Evolutionary conservation across 768 basidiomycete genomes (phyloP).

Genomic region (Tylopilus felleus): DNA sequence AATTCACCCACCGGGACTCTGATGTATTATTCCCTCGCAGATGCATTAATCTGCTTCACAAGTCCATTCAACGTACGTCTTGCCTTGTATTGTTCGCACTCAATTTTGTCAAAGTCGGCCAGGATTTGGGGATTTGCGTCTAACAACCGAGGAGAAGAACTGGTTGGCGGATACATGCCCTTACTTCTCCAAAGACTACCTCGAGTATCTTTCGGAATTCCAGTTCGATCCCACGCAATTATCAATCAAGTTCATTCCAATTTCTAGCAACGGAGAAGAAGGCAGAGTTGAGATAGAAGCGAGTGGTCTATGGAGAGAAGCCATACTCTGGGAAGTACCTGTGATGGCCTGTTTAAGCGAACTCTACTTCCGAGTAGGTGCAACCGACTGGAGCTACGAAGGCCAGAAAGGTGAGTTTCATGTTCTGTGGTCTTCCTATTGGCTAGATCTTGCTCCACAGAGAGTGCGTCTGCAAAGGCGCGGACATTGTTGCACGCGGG

Average conservation of each 20-base stretch:
- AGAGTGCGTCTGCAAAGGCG: constrained; percentile 71
- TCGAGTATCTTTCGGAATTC: constrained; percentile 69
- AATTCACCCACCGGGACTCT: constrained; percentile 76
- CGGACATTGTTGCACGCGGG: constrained; percentile 56
- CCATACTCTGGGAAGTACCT: constrained; percentile 95
- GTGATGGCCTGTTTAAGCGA: constrained; percentile 92
- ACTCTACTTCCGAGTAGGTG: constrained; percentile 73
- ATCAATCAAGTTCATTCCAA: constrained; percentile 58
- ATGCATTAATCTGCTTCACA: constrained; percentile 32
- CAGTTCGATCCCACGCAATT: constrained; percentile 70
- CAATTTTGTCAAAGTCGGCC: constrained; percentile 27
- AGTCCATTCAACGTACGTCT: constrained; percentile 58
- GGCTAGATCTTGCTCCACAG: constrained; percentile 36
- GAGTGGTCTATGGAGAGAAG: constrained; percentile 71
- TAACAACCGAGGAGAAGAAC: constrained; percentile 57
- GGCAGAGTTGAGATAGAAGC: constrained; percentile 75
- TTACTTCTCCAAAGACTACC: constrained; percentile 67
- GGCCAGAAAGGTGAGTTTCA: constrained; percentile 65
- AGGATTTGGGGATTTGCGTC: constrained; percentile 67
- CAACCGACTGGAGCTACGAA: constrained; percentile 82
- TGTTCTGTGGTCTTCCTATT: not conserved
- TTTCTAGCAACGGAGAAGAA: constrained; percentile 42
- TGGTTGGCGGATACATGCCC: constrained; percentile 73
- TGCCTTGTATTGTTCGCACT: constrained; percentile 10
- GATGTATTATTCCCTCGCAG: constrained; percentile 56